Evolutionary conservation across 1,284 basidiomycete genomes (phyloP).

Genomic region (Vanrija pseudolonga): DNA sequence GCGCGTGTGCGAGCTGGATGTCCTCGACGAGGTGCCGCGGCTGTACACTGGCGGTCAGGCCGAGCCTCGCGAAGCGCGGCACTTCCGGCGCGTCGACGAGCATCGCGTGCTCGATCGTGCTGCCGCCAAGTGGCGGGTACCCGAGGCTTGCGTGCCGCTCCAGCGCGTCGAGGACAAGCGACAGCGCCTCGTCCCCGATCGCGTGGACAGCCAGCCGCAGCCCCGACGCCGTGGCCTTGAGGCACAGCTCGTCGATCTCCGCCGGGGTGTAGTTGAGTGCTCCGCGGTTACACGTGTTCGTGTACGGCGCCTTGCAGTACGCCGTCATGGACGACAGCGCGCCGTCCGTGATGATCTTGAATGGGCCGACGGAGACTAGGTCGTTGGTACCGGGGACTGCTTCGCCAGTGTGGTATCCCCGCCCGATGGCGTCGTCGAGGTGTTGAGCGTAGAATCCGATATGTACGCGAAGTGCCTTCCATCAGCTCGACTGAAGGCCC

Average conservation of each 20-base stretch:
- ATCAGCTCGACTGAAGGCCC: too few relatives aligned
- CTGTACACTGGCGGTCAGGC: conserved; percentile 35
- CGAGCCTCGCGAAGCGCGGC: conserved; percentile 22
- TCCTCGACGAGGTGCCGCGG: conserved; percentile 40
- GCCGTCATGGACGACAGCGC: conserved; percentile 28
- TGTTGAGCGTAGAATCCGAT: conserved; percentile 37
- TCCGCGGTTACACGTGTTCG: conserved; percentile 23
- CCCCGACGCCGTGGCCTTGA: conserved; percentile 18
- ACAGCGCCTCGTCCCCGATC: conserved; percentile 37
- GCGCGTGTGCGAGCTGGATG: conserved; percentile 26
- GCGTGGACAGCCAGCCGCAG: conserved; percentile 36
- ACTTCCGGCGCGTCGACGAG: conserved; percentile 29
- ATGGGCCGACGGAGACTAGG: conserved; percentile 31
- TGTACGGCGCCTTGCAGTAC: conserved; percentile 37
- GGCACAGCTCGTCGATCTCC: conserved; percentile 22
- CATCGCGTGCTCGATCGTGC: conserved; percentile 41
- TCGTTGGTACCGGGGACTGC: conserved; percentile 23
- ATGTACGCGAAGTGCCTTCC: conserved; percentile 24
- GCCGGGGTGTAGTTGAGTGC: conserved; percentile 16
- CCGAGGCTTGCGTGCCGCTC: conserved; percentile 4
- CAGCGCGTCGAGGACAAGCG: conserved; percentile 24
- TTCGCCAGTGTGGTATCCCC: conserved; percentile 29
- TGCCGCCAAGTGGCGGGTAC: conserved; percentile 20
- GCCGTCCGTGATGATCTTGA: conserved; percentile 34
- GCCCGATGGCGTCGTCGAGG: conserved; percentile 26